These are phyloP conservation scores for Pichia sp. DNA, from an alignment of 1,139 yeast species.

Conservation along the genomic window DNA sequence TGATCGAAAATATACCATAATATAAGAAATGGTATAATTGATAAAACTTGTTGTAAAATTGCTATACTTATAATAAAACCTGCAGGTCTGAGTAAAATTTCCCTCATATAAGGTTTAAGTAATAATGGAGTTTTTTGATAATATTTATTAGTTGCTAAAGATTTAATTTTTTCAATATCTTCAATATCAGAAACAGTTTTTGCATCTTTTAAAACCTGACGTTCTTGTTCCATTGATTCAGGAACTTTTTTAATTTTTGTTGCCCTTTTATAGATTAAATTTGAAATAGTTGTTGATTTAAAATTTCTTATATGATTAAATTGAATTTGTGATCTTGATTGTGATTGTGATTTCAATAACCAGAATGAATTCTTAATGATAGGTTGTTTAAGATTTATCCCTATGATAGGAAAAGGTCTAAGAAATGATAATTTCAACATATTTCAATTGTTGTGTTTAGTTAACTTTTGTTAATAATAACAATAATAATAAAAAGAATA, in stretches of 20 bases:
- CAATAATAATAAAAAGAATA: too few species aligned
- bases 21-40: conserved; percentile 70
- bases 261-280: conserved; percentile 15
- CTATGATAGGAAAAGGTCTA: too few species aligned
- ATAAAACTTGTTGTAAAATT: conserved; percentile 79
- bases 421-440: too few species aligned
- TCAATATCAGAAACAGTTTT: conserved; percentile 20
- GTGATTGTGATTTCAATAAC: too few species aligned
- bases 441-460: too few species aligned
- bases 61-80: conserved; percentile 47
- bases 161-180: conserved; percentile 19
- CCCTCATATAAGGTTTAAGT: conserved; percentile 27
- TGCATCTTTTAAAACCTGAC: conserved; percentile 9
- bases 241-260: conserved; percentile 14
- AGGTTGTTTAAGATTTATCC: too few species aligned
- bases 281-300: neutral
- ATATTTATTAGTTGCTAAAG: conserved; percentile 25
- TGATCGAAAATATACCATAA: conserved; percentile 72
- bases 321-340: too few species aligned
- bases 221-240: conserved; percentile 11
- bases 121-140: conserved; percentile 26
- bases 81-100: conserved; percentile 26
- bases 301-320: conserved; percentile 7
- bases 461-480: too few species aligned
- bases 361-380: too few species aligned